These are phyloP conservation scores for Seiridium unicorne DNA, from an alignment of 2,329 filamentous ascomycete species.

Conservation along the genomic window DNA sequence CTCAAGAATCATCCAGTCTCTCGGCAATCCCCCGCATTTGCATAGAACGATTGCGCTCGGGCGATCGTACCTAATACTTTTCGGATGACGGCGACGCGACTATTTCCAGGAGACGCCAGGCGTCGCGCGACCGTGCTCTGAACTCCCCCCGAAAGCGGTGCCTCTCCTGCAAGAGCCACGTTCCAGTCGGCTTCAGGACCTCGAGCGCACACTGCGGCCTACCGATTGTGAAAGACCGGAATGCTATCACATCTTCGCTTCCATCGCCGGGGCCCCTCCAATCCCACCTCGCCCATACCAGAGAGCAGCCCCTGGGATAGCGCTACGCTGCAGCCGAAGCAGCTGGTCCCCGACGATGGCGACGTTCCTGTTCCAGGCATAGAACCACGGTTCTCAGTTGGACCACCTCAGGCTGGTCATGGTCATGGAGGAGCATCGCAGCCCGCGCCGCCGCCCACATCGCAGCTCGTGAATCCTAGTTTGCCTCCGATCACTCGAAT, in stretches of 20 bases:
- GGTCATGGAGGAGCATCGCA: conserved; percentile 19
- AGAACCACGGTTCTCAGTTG: conserved; percentile 24
- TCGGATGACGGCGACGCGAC: conserved; percentile 7
- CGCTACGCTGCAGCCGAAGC: conserved; percentile 36
- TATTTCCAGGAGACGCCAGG: not conserved
- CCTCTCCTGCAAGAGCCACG: not conserved
- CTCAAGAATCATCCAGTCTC: no score
- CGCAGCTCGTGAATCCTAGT: conserved; percentile 23
- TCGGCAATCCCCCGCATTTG: no score
- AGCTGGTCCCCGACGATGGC: conserved; percentile 39
- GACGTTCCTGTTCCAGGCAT: conserved; percentile 47
- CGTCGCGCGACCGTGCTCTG: conserved; percentile 2
- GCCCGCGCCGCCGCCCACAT: conserved; percentile 12
- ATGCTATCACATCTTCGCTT: conserved; percentile 58
- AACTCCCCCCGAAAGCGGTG: not conserved
- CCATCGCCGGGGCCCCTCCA: conserved; percentile 56
- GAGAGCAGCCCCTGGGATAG: conserved; percentile 44
- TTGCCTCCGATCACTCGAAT: conserved; percentile 49
- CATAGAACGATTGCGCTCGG: not conserved
- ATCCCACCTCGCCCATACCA: conserved; percentile 51
- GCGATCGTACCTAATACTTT: not conserved
- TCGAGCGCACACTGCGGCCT: not conserved
- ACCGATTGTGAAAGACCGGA: conserved; percentile 3
- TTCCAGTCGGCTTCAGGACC: not conserved
- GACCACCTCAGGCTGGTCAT: conserved; percentile 25